Evolutionary conservation across 2,329 filamentous ascomycete genomes (phyloP), one percentile per base, ranked within the genome.

Genomic region (Aaosphaeria arxii): DNA sequence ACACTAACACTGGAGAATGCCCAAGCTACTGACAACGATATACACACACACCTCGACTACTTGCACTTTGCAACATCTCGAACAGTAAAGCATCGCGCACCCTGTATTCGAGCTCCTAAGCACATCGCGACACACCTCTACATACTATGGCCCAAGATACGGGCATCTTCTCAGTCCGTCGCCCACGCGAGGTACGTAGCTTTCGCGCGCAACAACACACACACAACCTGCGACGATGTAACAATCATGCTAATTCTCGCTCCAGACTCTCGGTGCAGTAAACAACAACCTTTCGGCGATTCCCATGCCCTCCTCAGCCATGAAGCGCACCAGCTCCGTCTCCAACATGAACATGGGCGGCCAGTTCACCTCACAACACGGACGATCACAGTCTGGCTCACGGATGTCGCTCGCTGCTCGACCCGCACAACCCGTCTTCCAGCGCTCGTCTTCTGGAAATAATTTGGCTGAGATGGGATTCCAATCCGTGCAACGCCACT

Each of bases 311-410:
- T 82, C 88, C 30, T 97, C 92, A 38, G 89, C 91, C 38, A 87
- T 99, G 81, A 99, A 99, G 77, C 89, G 94, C 70, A 88, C 89
- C 30, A 94, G 85, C 64, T 91, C 90, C 9, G 85, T 84, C 59
- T 84, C 84, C 54, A 83, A 84, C 64, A 78, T 84, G 61, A 58
- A 62, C 35, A 63, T 77, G 77, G 49, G 83, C 81, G 41, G 60
- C 41, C 64, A 56, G 11, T 86, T 82, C 63, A 84, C 85, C 47
- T 79, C 80, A 46, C 85, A 86, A 66, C 89, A 95, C 77, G 84
- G 77, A 58, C 89, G 92, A 59, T 90, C 89, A 30, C 83, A 89
- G 61, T 96, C 91, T 53, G 87, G 86, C 64, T 87, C 86, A 67
- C 84, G 88, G 62, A 87, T 95, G 69, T 92, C 91, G 59, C 89